Evolutionary conservation across 345 rosid genomes (phyloP).

Genomic region (Isatis tinctoria): DNA sequence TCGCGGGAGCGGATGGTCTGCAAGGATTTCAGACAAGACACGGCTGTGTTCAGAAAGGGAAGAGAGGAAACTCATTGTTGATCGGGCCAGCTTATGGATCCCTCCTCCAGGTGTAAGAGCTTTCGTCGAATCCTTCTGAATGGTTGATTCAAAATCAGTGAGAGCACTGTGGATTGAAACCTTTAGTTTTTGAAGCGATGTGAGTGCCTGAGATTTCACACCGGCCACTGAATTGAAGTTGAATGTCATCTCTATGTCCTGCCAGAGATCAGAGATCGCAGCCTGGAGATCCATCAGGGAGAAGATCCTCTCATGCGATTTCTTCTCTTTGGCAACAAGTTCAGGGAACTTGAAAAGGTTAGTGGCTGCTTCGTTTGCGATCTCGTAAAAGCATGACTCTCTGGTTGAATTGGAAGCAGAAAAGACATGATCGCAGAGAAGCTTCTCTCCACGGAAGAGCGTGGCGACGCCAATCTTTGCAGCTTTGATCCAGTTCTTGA

Average conservation of each 20-base stretch:
- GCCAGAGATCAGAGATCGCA: constrained; percentile 54
- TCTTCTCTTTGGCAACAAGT: constrained; percentile 54
- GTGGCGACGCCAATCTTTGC: constrained; percentile 52
- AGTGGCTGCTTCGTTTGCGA: constrained; percentile 57
- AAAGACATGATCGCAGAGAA: constrained; percentile 66
- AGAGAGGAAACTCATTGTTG: constrained; percentile 61
- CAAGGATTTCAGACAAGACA: constrained; percentile 51
- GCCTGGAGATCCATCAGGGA: constrained; percentile 58
- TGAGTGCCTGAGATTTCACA: constrained; percentile 48
- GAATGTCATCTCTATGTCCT: constrained; percentile 67
- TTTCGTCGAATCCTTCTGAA: constrained; percentile 55
- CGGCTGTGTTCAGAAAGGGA: constrained; percentile 54
- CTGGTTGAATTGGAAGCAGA: constrained; percentile 45
- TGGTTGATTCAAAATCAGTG: constrained; percentile 45
- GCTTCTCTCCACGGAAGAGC: constrained; percentile 60
- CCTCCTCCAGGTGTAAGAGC: constrained; percentile 53
- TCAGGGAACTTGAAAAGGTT: constrained; percentile 71
- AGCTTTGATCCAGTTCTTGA: constrained; percentile 68
- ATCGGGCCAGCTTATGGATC: constrained; percentile 62
- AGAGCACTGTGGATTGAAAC: constrained; percentile 41
- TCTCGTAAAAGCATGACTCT: constrained; percentile 67
- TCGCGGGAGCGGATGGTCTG: constrained; percentile 43
- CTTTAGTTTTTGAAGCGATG: constrained; percentile 53
- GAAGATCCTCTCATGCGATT: constrained; percentile 53
- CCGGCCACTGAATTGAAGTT: constrained; percentile 47